phyloP scores from a whole-genome alignment of 1,139 yeast genomes.

The Saccharomyces hybrid region DNA sequence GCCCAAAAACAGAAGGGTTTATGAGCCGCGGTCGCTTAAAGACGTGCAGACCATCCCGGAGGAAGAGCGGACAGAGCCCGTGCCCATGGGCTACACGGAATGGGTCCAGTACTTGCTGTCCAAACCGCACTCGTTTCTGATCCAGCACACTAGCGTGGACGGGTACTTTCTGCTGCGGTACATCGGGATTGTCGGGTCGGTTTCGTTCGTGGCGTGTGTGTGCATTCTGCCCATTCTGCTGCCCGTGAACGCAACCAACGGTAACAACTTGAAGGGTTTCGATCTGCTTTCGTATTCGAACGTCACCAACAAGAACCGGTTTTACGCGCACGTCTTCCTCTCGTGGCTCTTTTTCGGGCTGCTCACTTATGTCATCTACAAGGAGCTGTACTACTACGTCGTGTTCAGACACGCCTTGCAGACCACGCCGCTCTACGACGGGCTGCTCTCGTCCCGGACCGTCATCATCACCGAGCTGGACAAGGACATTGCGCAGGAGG shows the following conservation, averaged over 20 bases:
- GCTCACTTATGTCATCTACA: slow-evolving; percentile 54
- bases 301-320: slow-evolving; percentile 52
- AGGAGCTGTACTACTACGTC: slow-evolving; percentile 61
- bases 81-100: slow-evolving; percentile 47
- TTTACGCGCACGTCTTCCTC: slow-evolving; percentile 63
- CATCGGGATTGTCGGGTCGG: slow-evolving; percentile 51
- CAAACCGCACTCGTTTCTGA: slow-evolving; percentile 58
- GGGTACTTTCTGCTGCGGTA: slow-evolving; percentile 83
- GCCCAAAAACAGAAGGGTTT: slow-evolving; percentile 58
- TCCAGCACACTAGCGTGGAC: slow-evolving; percentile 78
- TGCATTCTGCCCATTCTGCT: slow-evolving; percentile 69
- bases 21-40: slow-evolving; percentile 70
- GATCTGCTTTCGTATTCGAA: slow-evolving; percentile 57
- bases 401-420: slow-evolving; percentile 60
- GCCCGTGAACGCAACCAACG: slow-evolving; percentile 83
- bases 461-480: slow-evolving; percentile 59
- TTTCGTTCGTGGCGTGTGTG: slow-evolving; percentile 58
- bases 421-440: slow-evolving; percentile 65
- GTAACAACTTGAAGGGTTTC: slow-evolving; percentile 48
- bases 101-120: slow-evolving; percentile 49
- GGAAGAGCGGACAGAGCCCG: slow-evolving; percentile 43
- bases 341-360: slow-evolving; percentile 62
- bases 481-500: slow-evolving; percentile 42
- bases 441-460: slow-evolving; percentile 57
- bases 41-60: slow-evolving; percentile 39